Base-by-base conservation (phyloP, 2,329 filamentous ascomycete species). In the Colletotrichum truncatum region DNA sequence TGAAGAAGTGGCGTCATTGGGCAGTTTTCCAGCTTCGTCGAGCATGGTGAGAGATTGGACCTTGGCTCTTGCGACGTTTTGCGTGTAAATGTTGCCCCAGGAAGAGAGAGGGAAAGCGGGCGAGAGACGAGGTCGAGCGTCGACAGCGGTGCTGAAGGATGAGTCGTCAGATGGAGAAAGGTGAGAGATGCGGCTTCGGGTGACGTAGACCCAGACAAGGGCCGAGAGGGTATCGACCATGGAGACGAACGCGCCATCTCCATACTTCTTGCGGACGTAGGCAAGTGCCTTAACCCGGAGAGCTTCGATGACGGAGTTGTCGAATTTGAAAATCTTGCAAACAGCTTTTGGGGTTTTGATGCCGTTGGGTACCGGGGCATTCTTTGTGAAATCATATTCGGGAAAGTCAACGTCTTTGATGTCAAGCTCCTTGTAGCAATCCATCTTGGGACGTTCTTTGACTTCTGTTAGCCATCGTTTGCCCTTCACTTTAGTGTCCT, bases 11-110 rank as follows among this genome's bases (percentile, higher is more conserved):
- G 38, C 8, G 18, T 56, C n/a, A 1, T 8, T 10, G 14, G 43
- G 16, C 1, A 41, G 6, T 4, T 26, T 11, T 23, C 45, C 25
- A 4, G n/a, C n/a, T 7, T 11, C 23, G 0, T 10, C 21, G 30
- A 16, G 4, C 21, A 39, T 36, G 0, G 34, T 21, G 6, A 66
- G 21, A 0, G 25, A 16, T 1, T 4, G 16, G 3, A 66, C 59
- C 1, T 10, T 45, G 9, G 28, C 8, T 6, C 32, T 26, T 1
- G 52, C 53, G 21, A 12, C 48, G n/a, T 53, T 64, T 12, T 64
- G 64, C 11, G 38, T 48, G 39, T 64, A 59, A 3, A 66, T 12
- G 11, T 66, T 66, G 2, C 64, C 64, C 58, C 58, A 66, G 4
- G 52, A 23, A 5, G 34, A 32, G 0, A 38, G 1, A 7, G 36